These are phyloP conservation scores for Lachnellula occidentalis DNA, from an alignment of 2,329 filamentous ascomycete species.

Conservation along the genomic window DNA sequence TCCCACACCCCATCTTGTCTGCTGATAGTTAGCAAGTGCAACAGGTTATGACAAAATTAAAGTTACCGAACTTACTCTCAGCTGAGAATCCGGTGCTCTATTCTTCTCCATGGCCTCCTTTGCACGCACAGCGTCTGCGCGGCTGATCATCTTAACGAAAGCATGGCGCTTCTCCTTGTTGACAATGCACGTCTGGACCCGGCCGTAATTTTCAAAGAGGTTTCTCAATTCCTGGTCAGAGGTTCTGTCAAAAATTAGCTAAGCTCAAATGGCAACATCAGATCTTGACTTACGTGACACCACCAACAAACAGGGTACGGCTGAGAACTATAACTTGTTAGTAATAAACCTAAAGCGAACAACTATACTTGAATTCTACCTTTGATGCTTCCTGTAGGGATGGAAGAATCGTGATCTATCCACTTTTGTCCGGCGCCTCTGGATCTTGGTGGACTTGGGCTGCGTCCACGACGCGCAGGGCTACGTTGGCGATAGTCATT, in stretches of 20 bases:
- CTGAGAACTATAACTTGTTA: constrained; percentile 60
- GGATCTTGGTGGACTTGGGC: constrained; percentile 48
- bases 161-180: constrained; percentile 98
- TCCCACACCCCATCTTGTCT: constrained; percentile 96
- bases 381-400: constrained; percentile 77
- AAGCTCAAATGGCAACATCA: not conserved
- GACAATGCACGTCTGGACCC: constrained; percentile 95
- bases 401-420: constrained; percentile 69
- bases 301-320: constrained; percentile 92
- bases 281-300: constrained; percentile 67
- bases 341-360: constrained; percentile 3
- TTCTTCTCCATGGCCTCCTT: constrained; percentile 84
- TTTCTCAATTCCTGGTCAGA: constrained; percentile 75
- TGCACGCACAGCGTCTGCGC: constrained; percentile 75
- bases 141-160: constrained; percentile 97
- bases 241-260: constrained; percentile 44
- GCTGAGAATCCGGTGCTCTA: constrained; percentile 57
- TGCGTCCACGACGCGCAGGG: constrained; percentile 64
- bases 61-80: constrained; percentile 22
- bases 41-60: not conserved
- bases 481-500: constrained; percentile 84
- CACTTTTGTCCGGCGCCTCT: constrained; percentile 56
- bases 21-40: constrained; percentile 28
- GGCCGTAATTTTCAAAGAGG: constrained; percentile 76
- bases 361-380: constrained; percentile 29